Percentiles rank a stretch among this genome's conserved stretches.
Evolutionary conservation across 768 basidiomycete species (phyloP).

Genomic region (Xerocomus potaroensis): DNA sequence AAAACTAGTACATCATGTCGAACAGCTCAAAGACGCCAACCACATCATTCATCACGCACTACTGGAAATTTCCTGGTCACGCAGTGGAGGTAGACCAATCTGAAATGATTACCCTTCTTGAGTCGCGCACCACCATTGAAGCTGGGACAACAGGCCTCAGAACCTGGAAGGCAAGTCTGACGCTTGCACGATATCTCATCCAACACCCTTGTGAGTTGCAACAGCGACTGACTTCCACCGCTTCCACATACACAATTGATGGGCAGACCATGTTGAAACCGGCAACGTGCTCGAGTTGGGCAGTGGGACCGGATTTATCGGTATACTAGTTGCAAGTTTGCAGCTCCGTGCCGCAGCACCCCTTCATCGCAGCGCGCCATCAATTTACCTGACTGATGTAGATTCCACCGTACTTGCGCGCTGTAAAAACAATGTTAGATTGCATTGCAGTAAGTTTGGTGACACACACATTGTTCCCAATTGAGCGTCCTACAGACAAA

Average conservation of each 20-base stretch:
- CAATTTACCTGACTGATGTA: constrained; percentile 58
- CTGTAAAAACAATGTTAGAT: constrained; percentile 54
- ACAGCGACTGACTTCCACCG: neutral
- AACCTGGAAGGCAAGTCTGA: constrained; percentile 74
- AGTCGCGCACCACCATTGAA: constrained; percentile 72
- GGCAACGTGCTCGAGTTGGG: constrained; percentile 68
- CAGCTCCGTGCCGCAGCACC: constrained; percentile 34
- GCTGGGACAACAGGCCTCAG: constrained; percentile 74
- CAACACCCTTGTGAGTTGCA: constrained; percentile 46
- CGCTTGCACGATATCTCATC: constrained; percentile 59
- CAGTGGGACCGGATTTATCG: constrained; percentile 73
- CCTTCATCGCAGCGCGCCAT: constrained; percentile 4
- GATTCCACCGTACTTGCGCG: constrained; percentile 58
- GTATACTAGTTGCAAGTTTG: constrained; percentile 53
- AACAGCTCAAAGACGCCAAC: constrained; percentile 27
- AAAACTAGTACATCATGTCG: neutral
- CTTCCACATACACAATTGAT: neutral
- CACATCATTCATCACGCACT: constrained; percentile 61
- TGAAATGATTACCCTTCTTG: constrained; percentile 55
- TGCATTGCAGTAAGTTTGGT: constrained; percentile 61
- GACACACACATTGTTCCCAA: neutral
- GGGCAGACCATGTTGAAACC: constrained; percentile 10
- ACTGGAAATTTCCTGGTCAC: constrained; percentile 41
- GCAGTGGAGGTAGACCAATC: constrained; percentile 16
- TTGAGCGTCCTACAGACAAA: constrained; percentile 38